Evolutionary conservation across 331 rosid species (phyloP), one percentile per base, ranked within the genome.

Genomic region (Saraca asoca): DNA sequence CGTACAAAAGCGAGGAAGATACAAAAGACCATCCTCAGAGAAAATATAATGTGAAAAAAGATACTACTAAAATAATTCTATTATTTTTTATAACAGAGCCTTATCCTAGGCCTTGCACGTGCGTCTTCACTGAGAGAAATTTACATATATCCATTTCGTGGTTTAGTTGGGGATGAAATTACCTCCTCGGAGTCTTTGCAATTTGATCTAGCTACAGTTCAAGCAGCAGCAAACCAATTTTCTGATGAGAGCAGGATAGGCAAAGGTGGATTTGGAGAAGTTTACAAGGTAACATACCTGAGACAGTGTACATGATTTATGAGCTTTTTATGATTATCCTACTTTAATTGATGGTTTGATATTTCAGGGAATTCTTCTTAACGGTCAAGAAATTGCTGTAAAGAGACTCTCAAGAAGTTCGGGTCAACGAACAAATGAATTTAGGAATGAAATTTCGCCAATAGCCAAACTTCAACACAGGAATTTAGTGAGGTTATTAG

Each of bases 261-360:
- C 18, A 76, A 75, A 78, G 96, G 96, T 9, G 90, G 96, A 56
- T 89, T 89, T 66, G 96, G 95, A n/a, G 78, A 79, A 37, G 95
- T 90, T 39, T 90, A 81, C 51, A 90, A 79, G 85, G 96, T 89
- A 48, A 46, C 17, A 38, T 34, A 45, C 31, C 2, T 24, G 31
- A 1, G 31, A 24, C 3, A 24, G 31, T 24, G 31, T 24, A 24
- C 3, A 24, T 24, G 31, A 24, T 3, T 24, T 24, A 24, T 24
- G 31, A 24, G 31, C 31, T 3, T 24, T n/a, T 24, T 24, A 24
- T 24, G 3, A 1, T 24, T 24, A 24, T 24, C 2, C 31, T 24
- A 24, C 31, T 24, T 24, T 24, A 3, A 24, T 24, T 24, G 31
- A 3, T 24, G 1, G 31, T 3, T 24, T 24, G 68, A 12, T 16